A percentile compares a stretch with the other conserved stretches of the same genome.
Conservation (phyloP, 306 rosid genomes). For the Gleditsia sinensis region DNA sequence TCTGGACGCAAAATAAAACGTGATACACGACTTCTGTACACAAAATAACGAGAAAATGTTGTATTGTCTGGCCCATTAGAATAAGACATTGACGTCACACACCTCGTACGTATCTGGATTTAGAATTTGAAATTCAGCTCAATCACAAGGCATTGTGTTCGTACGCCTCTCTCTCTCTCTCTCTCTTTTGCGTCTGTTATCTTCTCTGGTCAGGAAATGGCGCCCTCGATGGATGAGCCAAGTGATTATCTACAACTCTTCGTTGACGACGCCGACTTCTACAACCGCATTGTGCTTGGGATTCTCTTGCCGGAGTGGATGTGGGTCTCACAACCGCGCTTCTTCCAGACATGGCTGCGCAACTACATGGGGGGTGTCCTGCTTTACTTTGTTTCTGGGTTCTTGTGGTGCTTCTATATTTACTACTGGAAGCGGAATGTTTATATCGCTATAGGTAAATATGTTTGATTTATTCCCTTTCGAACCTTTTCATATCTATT, state of each 20-base stretch:
- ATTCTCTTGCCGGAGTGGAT: conserved; percentile 43
- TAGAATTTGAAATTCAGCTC: too few species aligned
- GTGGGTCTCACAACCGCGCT: conserved; percentile 72
- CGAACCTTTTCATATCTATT: too few species aligned
- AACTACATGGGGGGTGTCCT: conserved; percentile 75
- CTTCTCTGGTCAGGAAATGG: neutral
- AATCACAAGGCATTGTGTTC: too few species aligned
- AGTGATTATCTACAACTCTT: conserved; percentile 47
- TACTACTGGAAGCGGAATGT: conserved; percentile 74
- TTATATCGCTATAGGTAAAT: conserved; percentile 68
- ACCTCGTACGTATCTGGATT: too few species aligned
- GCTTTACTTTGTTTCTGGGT: conserved; percentile 66
- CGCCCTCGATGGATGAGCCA: conserved; percentile 29
- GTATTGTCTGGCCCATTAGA: too few species aligned
- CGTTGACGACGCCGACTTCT: conserved; percentile 59
- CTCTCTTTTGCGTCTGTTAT: neutral
- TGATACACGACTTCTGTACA: too few species aligned
- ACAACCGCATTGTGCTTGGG: conserved; percentile 70
- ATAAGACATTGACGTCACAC: too few species aligned
- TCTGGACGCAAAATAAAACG: too few species aligned
- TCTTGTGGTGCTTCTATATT: conserved; percentile 78
- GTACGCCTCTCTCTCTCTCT: neutral
- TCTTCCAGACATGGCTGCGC: conserved; percentile 84
- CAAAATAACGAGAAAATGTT: too few species aligned
- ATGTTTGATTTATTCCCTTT: neutral